Conservation (phyloP, 1,139 yeast genomes). For the Protomyces inundatus region DNA sequence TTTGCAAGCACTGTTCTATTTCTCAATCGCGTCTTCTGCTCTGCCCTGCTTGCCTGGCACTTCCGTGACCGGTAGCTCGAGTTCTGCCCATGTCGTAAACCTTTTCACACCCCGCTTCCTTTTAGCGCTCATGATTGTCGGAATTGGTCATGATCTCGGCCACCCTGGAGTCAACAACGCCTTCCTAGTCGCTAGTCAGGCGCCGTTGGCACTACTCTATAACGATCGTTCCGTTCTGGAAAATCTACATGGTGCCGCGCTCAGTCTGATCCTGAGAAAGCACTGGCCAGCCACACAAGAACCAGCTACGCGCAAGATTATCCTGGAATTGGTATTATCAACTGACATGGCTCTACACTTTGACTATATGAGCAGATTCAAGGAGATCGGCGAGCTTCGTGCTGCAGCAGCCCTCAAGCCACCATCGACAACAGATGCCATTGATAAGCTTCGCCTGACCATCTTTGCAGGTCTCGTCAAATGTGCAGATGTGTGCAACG, state of each 20-base stretch:
- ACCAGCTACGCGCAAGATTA: constrained; percentile 32
- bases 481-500: constrained; percentile 93
- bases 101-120: constrained; percentile 45
- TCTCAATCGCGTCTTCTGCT: constrained; percentile 38
- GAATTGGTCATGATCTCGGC: constrained; percentile 91
- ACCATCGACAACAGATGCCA: neutral
- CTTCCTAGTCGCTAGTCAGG: constrained; percentile 55
- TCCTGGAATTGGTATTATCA: constrained; percentile 54
- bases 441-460: constrained; percentile 40
- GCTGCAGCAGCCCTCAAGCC: constrained; percentile 5
- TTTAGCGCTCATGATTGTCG: constrained; percentile 64
- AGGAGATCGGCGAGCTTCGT: constrained; percentile 5
- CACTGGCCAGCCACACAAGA: constrained; percentile 57
- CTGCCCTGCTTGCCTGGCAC: neutral
- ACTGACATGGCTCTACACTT: constrained; percentile 94
- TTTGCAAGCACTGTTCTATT: constrained; percentile 77
- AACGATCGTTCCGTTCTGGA: constrained; percentile 70
- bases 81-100: constrained; percentile 27
- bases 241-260: constrained; percentile 73
- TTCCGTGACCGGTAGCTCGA: neutral
- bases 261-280: constrained; percentile 53
- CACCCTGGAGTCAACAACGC: constrained; percentile 93
- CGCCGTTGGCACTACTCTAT: constrained; percentile 62
- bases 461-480: constrained; percentile 68
- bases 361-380: constrained; percentile 54